phyloP scores from a whole-genome alignment of 78 protist genomes.

The Dictyostelium purpureum region DNA sequence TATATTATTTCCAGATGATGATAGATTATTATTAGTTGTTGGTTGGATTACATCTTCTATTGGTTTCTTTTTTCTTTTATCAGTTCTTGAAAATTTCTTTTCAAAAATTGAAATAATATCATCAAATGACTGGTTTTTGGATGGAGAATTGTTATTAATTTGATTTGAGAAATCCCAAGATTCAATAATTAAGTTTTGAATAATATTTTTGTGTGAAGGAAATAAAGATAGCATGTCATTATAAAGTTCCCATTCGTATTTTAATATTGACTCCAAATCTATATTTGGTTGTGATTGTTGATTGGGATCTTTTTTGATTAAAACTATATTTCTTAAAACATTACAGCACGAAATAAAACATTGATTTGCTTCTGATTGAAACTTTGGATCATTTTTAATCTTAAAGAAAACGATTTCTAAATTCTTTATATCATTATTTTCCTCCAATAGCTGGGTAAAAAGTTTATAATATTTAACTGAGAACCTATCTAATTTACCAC shows the following conservation, averaged over 20 bases:
- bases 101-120: neutral
- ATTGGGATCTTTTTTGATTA: neutral
- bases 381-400: conserved; percentile 16
- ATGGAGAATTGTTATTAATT: neutral
- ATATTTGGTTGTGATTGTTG: neutral
- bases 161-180: neutral
- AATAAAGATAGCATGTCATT: neutral
- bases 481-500: conserved; percentile 55
- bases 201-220: neutral
- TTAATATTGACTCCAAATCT: conserved; percentile 4
- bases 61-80: conserved; percentile 4
- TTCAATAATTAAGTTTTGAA: neutral
- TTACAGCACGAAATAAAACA: conserved; percentile 21
- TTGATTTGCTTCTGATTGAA: neutral
- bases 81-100: conserved; percentile 7
- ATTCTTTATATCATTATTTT: conserved; percentile 28
- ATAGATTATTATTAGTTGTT: no score
- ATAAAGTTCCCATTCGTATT: conserved; percentile 14
- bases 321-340: neutral
- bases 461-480: conserved; percentile 20
- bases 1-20: no score
- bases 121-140: conserved; percentile 13
- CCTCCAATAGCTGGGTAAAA: conserved; percentile 25
- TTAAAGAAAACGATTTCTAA: conserved; percentile 33
- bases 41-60: no score